Conservation (phyloP, 345 rosid genomes). For the Passiflora organensis region DNA sequence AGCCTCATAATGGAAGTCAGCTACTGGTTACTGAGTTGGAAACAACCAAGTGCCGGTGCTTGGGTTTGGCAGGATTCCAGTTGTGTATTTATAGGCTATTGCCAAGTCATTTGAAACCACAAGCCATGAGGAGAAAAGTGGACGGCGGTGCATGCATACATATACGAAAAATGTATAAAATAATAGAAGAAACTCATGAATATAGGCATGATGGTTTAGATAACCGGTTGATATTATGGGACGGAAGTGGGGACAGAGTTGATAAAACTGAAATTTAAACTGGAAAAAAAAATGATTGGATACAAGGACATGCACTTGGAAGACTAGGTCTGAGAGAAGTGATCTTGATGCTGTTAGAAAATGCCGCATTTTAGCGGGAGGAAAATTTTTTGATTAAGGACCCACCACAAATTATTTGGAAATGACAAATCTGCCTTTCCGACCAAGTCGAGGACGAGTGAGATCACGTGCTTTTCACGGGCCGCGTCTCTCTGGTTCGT, state of each 20-base stretch:
- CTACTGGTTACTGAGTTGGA: too few species aligned
- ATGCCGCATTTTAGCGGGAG: too few species aligned
- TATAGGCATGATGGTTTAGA: too few species aligned
- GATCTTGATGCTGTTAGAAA: too few species aligned
- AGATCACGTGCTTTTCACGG: neutral
- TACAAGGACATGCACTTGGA: too few species aligned
- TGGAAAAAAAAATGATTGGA: too few species aligned
- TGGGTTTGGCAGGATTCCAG: neutral
- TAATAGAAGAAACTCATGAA: neutral
- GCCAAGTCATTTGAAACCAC: neutral
- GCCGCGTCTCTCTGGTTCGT: neutral
- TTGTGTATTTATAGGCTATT: constrained; percentile 4
- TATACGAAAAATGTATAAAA: neutral
- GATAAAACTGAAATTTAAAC: too few species aligned
- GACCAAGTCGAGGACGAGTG: neutral
- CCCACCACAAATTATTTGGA: neutral
- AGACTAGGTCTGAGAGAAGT: too few species aligned
- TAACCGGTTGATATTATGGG: too few species aligned
- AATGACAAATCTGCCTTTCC: constrained; percentile 1
- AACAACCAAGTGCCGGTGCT: too few species aligned
- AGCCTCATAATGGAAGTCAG: constrained; percentile 13
- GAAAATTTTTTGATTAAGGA: neutral
- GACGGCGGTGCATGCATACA: constrained; percentile 13
- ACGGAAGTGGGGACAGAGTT: too few species aligned
- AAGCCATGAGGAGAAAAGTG: neutral